Base-by-base conservation (phyloP, 2,329 filamentous ascomycete genomes). In the Dissoconium aciculare region DNA sequence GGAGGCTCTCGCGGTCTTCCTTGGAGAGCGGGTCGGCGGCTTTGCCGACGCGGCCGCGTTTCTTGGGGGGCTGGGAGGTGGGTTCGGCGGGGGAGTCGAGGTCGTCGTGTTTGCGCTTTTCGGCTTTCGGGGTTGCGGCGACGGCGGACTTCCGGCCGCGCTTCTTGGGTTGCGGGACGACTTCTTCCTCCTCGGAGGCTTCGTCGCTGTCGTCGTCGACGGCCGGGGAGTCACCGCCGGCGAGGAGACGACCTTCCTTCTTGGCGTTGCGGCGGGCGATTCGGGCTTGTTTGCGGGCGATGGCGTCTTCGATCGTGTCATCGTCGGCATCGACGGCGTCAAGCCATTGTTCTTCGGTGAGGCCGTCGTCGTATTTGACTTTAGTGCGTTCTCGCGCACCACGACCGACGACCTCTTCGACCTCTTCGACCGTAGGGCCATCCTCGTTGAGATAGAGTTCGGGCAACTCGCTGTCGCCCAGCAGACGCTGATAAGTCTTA, bases 261-360 rank as follows among this genome's bases (percentile, higher is more conserved):
- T 93, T 94, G 5, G 63, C 60, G 30, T 79, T 74, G 19, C 85
- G 75, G 53, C 75, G 81, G 38, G 83, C 81, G 42, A 84, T 82
- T 31, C 80, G 74, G 4, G 82, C 82, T 51, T 84, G 75, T 50
- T 94, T 95, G 24, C 89, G 75, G 19, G 81, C 80, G 21, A 91
- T 85, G 2, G 89, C 89, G 32, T 83, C 85, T 52, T 95, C 89
- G 16, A 93, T 84, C 0, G 74, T 77, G 52, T 98, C 89, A 2
- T 98, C 89, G 30, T 94, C 85, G 37, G 92, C 87, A 52, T 98
- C 89, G 17, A 98, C 87, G 32, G 89, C 89, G 64, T 93, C 87
- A 30, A 95, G 70, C 89, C 89, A 98, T 57, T 98, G 91, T 61
- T 98, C 89, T 59, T 98, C 91, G 0, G 89, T 95, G 16, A 98